Percentiles rank a stretch among this genome's conserved stretches.
Conservation (phyloP, 129 eudicot species). For the Ambrosia artemisiifolia region DNA sequence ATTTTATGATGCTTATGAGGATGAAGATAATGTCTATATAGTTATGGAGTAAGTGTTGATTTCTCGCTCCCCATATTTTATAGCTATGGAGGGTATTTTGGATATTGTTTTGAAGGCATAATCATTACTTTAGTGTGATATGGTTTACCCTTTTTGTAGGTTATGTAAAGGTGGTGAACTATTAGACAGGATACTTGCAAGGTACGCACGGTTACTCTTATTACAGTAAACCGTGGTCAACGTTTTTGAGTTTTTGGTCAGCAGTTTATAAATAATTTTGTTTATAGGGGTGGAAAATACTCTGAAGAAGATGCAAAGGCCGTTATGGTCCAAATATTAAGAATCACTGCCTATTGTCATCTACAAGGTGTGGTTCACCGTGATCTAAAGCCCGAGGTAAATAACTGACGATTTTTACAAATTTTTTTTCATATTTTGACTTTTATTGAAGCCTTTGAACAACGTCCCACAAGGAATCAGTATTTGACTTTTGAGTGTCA, state of each 20-base stretch:
- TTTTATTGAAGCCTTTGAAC: background rate
- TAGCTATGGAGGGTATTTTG: constrained; percentile 17
- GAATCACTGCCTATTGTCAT: constrained; percentile 90
- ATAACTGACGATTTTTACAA: background rate
- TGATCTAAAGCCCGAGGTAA: constrained; percentile 97
- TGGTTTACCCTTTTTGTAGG: constrained; percentile 41
- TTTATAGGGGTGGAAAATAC: constrained; percentile 90
- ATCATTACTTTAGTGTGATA: background rate
- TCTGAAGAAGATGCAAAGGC: constrained; percentile 95
- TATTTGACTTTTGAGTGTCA: constrained; percentile 15
- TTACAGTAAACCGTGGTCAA: background rate
- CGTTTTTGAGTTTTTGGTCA: background rate
- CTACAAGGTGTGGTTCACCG: constrained; percentile 99
- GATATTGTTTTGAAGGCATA: constrained; percentile 6
- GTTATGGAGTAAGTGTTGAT: constrained; percentile 90
- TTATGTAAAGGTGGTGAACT: constrained; percentile 97
- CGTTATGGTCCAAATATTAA: constrained; percentile 87
- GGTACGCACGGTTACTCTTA: constrained; percentile 35
- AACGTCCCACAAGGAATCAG: background rate
- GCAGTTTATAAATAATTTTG: constrained; percentile 1
- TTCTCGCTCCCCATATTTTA: background rate
- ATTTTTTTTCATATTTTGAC: background rate
- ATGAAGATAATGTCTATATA: constrained; percentile 86
- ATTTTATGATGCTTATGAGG: constrained; percentile 91
- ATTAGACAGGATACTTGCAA: constrained; percentile 85